These are phyloP conservation scores for Rhodotorula babjevae DNA, from an alignment of 768 basidiomycete species.

Conservation along the genomic window DNA sequence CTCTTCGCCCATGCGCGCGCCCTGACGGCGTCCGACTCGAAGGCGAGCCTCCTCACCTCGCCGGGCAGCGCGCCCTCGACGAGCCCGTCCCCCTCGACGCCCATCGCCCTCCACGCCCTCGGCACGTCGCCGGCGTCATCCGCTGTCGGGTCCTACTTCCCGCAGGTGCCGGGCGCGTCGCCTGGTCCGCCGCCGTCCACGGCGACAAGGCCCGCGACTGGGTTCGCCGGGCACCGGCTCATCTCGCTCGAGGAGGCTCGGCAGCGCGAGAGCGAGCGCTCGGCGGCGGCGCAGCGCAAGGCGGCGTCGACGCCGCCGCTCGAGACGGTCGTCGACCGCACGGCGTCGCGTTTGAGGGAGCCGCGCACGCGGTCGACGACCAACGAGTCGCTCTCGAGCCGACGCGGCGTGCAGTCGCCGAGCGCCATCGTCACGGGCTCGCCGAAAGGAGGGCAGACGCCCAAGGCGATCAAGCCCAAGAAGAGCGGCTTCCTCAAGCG, in stretches of 20 bases:
- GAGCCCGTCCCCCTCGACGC: neutral
- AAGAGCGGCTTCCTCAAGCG: slow-evolving; percentile 35
- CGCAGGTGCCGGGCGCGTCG: slow-evolving; percentile 2
- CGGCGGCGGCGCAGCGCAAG: slow-evolving; percentile 4
- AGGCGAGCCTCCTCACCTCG: slow-evolving; percentile 1
- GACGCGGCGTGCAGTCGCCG: neutral
- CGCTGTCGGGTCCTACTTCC: slow-evolving; percentile 22
- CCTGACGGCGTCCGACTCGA: slow-evolving; percentile 1
- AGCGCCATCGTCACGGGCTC: slow-evolving; percentile 1
- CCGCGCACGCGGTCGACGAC: slow-evolving; percentile 18
- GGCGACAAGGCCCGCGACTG: neutral
- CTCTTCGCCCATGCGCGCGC: neutral
- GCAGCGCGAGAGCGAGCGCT: slow-evolving; percentile 15
- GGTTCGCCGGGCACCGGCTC: slow-evolving; percentile 29
- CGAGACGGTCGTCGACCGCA: neutral
- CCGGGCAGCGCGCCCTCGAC: neutral
- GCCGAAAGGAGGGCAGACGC: neutral
- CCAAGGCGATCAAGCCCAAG: slow-evolving; percentile 25
- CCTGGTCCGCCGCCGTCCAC: neutral
- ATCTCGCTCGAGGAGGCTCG: slow-evolving; percentile 38
- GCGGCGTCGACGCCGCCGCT: slow-evolving; percentile 11
- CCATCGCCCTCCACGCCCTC: neutral
- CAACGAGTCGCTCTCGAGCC: slow-evolving; percentile 8
- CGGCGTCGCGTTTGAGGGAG: neutral
- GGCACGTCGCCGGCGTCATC: neutral